Percentiles rank a stretch among this genome's conserved stretches.
These are phyloP conservation scores for Helianthus annuus DNA, from an alignment of 129 eudicot genomes.

Conservation along the genomic window DNA sequence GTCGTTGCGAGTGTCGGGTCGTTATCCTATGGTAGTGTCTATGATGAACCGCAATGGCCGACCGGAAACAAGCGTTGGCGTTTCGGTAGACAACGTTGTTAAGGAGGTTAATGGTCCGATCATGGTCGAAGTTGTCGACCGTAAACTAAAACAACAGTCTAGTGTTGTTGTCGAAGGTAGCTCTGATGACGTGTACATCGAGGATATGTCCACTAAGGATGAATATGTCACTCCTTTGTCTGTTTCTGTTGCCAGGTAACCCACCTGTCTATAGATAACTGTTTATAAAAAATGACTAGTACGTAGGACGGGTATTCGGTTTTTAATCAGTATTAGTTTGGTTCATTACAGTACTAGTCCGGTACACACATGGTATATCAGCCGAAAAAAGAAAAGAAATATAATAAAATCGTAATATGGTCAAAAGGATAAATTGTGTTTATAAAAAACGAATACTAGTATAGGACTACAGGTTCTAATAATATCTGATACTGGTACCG, in stretches of 20 bases:
- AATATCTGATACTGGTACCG: too few species aligned
- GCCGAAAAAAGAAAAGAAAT: too few species aligned
- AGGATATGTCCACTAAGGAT: slow-evolving; percentile 75
- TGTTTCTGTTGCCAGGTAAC: slow-evolving; percentile 77
- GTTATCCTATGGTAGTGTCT: slow-evolving; percentile 38
- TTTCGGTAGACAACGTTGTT: slow-evolving; percentile 48
- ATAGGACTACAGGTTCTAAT: too few species aligned
- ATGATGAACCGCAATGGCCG: slow-evolving; percentile 52
- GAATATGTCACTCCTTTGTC: slow-evolving; percentile 75
- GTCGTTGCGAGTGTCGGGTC: slow-evolving; percentile 27
- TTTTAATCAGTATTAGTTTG: too few species aligned
- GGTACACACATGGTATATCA: too few species aligned
- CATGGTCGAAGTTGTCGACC: slow-evolving; percentile 37
- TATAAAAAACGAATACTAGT: too few species aligned
- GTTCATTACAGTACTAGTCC: too few species aligned
- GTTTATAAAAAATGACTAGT: too few species aligned
- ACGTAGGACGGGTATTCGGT: too few species aligned
- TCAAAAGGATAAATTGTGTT: too few species aligned
- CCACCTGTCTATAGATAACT: background rate
- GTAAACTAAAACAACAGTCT: slow-evolving; percentile 17
- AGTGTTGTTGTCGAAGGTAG: slow-evolving; percentile 51
- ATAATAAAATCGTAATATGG: too few species aligned
- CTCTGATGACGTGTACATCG: slow-evolving; percentile 70
- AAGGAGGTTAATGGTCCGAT: slow-evolving; percentile 45
- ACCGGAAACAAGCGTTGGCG: slow-evolving; percentile 48